phyloP scores from a whole-genome alignment of 179 eudicot species.

The Patellifolia procumbens region DNA sequence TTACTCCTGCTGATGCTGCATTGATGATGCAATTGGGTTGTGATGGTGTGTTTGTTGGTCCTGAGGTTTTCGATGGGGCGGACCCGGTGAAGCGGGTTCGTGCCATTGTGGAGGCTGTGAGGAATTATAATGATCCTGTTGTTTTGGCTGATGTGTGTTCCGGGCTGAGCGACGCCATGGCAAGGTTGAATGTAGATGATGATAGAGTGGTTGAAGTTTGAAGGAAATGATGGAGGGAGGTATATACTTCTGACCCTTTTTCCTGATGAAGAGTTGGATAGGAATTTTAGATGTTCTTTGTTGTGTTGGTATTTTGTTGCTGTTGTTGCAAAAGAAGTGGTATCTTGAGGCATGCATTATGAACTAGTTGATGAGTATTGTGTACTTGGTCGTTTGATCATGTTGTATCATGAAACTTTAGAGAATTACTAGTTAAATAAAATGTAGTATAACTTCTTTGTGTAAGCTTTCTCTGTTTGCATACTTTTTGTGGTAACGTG shows the following conservation, averaged over 20 bases:
- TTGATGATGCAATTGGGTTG: constrained; percentile 91
- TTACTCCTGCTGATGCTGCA: constrained; percentile 81
- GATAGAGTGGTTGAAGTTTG: constrained; percentile 50
- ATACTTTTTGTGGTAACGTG: not conserved
- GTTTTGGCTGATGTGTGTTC: constrained; percentile 58
- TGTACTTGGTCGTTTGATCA: constrained; percentile 8
- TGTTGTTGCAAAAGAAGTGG: not conserved
- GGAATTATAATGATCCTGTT: constrained; percentile 73
- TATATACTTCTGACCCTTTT: constrained; percentile 6
- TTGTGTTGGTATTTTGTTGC: constrained; percentile 11
- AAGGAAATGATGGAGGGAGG: constrained; percentile 9
- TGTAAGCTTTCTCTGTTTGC: not conserved
- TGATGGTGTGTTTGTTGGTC: constrained; percentile 80
- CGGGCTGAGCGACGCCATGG: constrained; percentile 57
- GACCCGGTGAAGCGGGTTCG: constrained; percentile 58
- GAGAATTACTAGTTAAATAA: constrained; percentile 15
- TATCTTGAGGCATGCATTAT: constrained; percentile 10
- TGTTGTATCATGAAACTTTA: constrained; percentile 11
- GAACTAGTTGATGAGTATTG: constrained; percentile 17
- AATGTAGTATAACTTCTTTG: constrained; percentile 16
- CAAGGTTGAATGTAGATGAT: constrained; percentile 42
- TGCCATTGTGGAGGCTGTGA: constrained; percentile 78
- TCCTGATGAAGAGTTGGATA: constrained; percentile 4
- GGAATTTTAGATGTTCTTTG: constrained; percentile 1
- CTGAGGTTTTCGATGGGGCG: constrained; percentile 49